Evolutionary conservation across 2,329 filamentous ascomycete species (phyloP), one percentile per base, ranked within the genome.

Genomic region (Fusarium globosum): DNA sequence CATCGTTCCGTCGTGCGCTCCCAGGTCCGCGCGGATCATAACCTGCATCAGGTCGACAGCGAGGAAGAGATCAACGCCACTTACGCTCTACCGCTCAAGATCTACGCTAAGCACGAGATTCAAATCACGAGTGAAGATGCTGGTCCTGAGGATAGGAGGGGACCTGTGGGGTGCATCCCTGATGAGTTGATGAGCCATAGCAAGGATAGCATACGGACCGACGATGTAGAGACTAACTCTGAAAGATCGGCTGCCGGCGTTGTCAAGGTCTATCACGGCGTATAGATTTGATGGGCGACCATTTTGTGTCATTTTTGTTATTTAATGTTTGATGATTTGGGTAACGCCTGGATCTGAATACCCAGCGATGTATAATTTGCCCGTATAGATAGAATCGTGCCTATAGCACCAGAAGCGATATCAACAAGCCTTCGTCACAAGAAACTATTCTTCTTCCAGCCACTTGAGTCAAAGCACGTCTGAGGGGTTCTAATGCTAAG

Each of bases 21-120:
- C 28, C 71, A 73, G 9, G 65, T 61, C 59, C 68, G 68, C 43
- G 72, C 68, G 46, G 80, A 79, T 21, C 69, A 71, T 13, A 72
- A 64, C 35, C 66, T 81, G 42, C 76, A 77, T 15, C 71, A 70
- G 7, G 76, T 81, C 6, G 79, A 80, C 39, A 84, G 83, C 72
- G 81, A 83, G 65, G 83, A 84, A 68, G 76, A 80, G 39, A 81
- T 83, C 70, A 82, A 82, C 66, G 62, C 72, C 35, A 75, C 72
- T 4, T 79, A 77, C 58, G 72, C 72, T 9, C 72, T 82, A 42
- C 81, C 82, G n/a, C 73, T 83, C 16, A 79, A 80, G 76, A 83
- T 83, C 41, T 83, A 82, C 64, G 80, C 78, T 49, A 79, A 79
- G 41, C 80, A 80, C 68, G 81, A 83, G 53, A 74, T 83, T 14